phyloP scores from a whole-genome alignment of 2,329 filamentous ascomycete genomes.

The Colletotrichum sp. region DNA sequence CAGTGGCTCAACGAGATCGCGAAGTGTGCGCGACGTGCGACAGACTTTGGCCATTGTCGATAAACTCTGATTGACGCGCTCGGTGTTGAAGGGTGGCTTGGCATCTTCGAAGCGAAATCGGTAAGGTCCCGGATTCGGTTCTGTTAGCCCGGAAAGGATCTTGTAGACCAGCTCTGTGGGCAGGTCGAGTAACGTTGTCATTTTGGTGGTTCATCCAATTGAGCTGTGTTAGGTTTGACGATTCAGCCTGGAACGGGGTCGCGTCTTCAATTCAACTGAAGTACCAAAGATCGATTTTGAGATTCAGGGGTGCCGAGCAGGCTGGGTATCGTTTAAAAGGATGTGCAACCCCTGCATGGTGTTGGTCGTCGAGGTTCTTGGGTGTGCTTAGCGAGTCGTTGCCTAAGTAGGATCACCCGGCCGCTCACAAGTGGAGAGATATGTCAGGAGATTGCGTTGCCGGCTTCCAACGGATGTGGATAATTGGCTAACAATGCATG shows the following conservation, averaged over 20 bases:
- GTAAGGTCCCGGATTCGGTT: not conserved
- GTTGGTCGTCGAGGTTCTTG: not conserved
- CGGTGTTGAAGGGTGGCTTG: not conserved
- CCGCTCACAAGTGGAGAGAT: not conserved
- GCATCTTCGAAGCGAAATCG: not conserved
- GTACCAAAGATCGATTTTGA: not conserved
- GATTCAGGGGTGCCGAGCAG: not conserved
- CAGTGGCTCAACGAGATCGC: not conserved
- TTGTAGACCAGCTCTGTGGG: constrained; percentile 5
- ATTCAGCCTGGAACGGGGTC: not conserved
- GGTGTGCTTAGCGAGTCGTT: not conserved
- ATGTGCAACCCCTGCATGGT: not conserved
- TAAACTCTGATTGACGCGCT: not conserved
- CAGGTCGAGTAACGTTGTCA: not conserved
- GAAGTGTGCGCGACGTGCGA: not conserved
- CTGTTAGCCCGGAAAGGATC: not conserved
- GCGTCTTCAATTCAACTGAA: not conserved
- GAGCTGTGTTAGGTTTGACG: not conserved
- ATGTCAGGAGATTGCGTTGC: not conserved
- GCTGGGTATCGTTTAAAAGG: not conserved
- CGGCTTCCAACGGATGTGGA: not conserved
- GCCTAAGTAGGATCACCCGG: not conserved
- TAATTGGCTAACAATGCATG: not conserved
- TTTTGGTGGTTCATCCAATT: not conserved
- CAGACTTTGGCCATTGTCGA: not conserved